Evolutionary conservation across 2,329 filamentous ascomycete genomes (phyloP).

Genomic region (Aspergillus fumigatus): DNA sequence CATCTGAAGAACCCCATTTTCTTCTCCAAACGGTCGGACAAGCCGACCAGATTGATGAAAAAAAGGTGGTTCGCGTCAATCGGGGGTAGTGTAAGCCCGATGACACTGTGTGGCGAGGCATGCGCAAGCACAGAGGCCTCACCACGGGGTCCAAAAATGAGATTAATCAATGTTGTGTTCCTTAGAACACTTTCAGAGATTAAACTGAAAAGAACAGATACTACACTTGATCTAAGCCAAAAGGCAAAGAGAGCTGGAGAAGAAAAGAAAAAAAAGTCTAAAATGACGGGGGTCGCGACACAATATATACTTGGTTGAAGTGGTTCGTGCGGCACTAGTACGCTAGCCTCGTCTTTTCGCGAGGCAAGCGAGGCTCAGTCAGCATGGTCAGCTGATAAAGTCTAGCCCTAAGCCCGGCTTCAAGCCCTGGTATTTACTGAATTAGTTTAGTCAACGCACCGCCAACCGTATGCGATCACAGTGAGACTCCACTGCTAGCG

Average conservation of each 20-base stretch:
- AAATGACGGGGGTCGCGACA: constrained; percentile 16
- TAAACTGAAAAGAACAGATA: constrained; percentile 98
- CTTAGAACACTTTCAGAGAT: constrained; percentile 81
- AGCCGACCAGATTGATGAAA: constrained; percentile 58
- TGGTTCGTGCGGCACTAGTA: constrained; percentile 19
- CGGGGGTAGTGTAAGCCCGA: constrained; percentile 70
- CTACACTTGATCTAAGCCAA: constrained; percentile 88
- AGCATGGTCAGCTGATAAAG: constrained; percentile 6
- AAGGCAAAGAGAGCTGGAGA: constrained; percentile 51
- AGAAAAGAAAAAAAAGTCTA: constrained; percentile 40
- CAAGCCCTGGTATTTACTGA: constrained; percentile 11
- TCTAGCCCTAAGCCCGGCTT: constrained; percentile 16
- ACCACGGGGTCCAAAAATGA: constrained; percentile 63
- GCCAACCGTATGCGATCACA: constrained; percentile 17
- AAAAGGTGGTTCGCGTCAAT: constrained; percentile 60
- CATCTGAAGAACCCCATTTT: constrained; percentile 16
- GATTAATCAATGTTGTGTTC: constrained; percentile 73
- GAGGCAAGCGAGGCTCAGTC: constrained; percentile 10
- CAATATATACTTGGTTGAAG: constrained; percentile 26
- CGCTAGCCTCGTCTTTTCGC: constrained; percentile 15
- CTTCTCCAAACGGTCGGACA: constrained; percentile 56
- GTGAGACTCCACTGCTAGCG: constrained; percentile 23
- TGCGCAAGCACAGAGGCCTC: constrained; percentile 69
- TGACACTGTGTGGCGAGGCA: constrained; percentile 63
- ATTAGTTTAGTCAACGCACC: constrained; percentile 21